phyloP scores from a whole-genome alignment of 2,329 filamentous ascomycete species.

The Graphilbum ipis-grandicollis region DNA sequence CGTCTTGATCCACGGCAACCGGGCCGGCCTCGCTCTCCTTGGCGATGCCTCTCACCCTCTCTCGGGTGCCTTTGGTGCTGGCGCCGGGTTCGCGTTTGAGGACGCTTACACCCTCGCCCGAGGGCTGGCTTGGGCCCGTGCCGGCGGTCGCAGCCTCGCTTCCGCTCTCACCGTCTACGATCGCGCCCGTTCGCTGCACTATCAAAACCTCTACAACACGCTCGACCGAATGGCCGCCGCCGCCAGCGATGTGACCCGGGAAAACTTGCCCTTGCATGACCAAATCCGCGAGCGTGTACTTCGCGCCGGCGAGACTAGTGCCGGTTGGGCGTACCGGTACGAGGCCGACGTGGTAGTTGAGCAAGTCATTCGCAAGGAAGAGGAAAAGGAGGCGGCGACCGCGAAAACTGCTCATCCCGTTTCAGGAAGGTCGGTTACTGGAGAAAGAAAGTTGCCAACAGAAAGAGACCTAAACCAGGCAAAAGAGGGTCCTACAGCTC shows the following conservation, averaged over 20 bases:
- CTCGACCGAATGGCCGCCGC: constrained; percentile 3
- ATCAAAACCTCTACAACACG: constrained; percentile 7
- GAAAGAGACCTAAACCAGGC: no score
- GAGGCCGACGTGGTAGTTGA: constrained; percentile 7
- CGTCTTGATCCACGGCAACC: constrained; percentile 14
- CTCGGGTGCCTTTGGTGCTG: constrained; percentile 8
- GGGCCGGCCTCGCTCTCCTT: constrained; percentile 22
- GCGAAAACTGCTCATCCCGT: background rate
- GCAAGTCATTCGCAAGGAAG: constrained; percentile 1
- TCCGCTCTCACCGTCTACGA: constrained; percentile 7
- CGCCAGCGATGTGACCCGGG: constrained; percentile 1
- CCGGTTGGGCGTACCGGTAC: constrained; percentile 6
- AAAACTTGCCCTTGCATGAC: constrained; percentile 6
- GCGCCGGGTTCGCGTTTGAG: constrained; percentile 9
- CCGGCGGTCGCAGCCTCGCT: background rate
- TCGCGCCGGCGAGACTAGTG: constrained; percentile 2
- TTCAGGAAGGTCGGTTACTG: no score
- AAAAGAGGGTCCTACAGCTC: no score
- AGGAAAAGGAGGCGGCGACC: background rate
- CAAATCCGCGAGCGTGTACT: constrained; percentile 6
- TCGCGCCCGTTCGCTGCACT: constrained; percentile 7
- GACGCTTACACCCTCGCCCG: constrained; percentile 8
- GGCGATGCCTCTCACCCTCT: constrained; percentile 33
- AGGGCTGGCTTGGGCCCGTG: constrained; percentile 5
- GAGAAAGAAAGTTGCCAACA: no score